phyloP scores from a whole-genome alignment of 179 eudicot genomes.

The Monotropa hypopitys region DNA sequence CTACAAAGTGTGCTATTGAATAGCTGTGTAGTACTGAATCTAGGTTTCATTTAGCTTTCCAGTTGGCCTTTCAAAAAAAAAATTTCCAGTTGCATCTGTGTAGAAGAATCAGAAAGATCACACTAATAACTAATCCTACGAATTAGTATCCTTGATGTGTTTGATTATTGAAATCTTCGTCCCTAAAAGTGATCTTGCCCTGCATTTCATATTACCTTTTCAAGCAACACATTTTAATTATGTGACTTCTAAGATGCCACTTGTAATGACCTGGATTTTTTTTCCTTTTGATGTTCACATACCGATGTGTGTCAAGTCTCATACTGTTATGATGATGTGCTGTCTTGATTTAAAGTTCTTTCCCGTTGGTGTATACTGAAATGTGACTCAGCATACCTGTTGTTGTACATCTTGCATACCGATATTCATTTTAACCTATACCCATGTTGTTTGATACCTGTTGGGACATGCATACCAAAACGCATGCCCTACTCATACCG shows the following conservation, averaged over 20 bases:
- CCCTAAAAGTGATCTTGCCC: not conserved
- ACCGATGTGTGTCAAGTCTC: too few relatives aligned
- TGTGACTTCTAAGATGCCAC: not conserved
- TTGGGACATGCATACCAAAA: too few relatives aligned
- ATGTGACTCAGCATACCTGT: too few relatives aligned
- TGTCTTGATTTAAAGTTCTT: too few relatives aligned
- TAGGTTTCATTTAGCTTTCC: not conserved
- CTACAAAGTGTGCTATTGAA: not conserved
- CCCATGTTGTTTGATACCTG: too few relatives aligned
- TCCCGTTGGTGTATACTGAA: too few relatives aligned
- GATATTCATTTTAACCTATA: too few relatives aligned
- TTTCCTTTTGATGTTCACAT: too few relatives aligned
- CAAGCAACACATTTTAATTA: not conserved
- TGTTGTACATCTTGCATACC: too few relatives aligned
- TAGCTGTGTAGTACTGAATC: not conserved
- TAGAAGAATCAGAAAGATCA: not conserved
- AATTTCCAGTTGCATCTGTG: not conserved
- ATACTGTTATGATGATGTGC: too few relatives aligned
- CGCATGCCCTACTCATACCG: too few relatives aligned
- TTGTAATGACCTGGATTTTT: too few relatives aligned
- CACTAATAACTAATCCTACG: not conserved
- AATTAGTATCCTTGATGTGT: not conserved
- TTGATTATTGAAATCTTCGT: not conserved
- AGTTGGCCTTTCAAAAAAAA: not conserved
- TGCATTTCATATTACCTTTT: not conserved